A percentile compares a stretch with the other conserved stretches of the same genome.
phyloP scores from a whole-genome alignment of 352 stramenopile species.

The Discostella stelligera region DNA sequence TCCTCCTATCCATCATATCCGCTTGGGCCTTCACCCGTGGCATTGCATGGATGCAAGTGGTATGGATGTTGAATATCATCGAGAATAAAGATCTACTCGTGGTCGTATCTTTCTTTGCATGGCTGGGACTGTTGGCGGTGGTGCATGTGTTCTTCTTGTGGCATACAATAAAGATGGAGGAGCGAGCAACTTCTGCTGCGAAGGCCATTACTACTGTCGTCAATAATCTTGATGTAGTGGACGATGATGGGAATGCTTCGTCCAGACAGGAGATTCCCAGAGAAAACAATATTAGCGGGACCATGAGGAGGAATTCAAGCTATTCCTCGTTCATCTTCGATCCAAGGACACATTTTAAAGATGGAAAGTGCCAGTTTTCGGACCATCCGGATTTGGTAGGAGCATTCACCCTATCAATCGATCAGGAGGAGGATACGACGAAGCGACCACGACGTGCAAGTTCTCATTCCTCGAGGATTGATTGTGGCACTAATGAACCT shows the following conservation, averaged over 20 bases:
- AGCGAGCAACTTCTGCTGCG: not conserved
- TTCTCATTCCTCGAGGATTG: too few species aligned
- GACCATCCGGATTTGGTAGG: constrained; percentile 28
- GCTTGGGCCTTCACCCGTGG: constrained; percentile 43
- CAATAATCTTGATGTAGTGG: not conserved
- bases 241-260: not conserved
- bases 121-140: constrained; percentile 27
- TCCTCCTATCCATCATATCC: constrained; percentile 35
- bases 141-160: constrained; percentile 46
- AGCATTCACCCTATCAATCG: not conserved
- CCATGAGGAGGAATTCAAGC: constrained; percentile 21
- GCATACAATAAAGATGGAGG: constrained; percentile 42
- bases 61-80: constrained; percentile 43
- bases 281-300: not conserved
- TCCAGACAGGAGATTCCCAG: not conserved
- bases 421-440: not conserved
- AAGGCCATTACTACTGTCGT: not conserved
- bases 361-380: constrained; percentile 36
- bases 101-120: constrained; percentile 43
- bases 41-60: constrained; percentile 49
- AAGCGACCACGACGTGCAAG: not conserved
- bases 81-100: constrained; percentile 37
- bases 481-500: too few species aligned
- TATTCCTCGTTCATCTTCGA: constrained; percentile 51
- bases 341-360: constrained; percentile 38